Evolutionary conservation across 2,329 filamentous ascomycete species (phyloP), one percentile per base, ranked within the genome.

Genomic region (Penicillium sp.): DNA sequence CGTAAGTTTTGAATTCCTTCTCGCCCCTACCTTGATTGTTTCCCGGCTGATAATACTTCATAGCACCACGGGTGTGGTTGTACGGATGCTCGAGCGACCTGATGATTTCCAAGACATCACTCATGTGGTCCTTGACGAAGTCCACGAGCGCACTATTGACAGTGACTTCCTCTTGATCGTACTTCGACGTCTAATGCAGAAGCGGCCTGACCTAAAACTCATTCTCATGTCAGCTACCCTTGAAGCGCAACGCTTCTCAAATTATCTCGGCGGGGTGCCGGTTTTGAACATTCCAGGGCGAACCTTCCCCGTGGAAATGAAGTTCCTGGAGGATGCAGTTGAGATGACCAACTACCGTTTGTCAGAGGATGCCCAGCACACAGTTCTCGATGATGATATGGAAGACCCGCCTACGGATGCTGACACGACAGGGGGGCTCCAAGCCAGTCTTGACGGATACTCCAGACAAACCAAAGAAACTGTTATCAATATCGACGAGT

Each of bases 191-290:
- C 78, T 99, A 4, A 82, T 97, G 76, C 71, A 82, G 29, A 83
- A 84, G 61, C 83, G 93, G 50, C 87, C 87, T 57, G 89, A 96
- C 60, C 79, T 99, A 47, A 97, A 96, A 73, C 88, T 99, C 18
- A 82, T 99, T 35, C 81, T 99, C 44, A 99, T 99, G 94, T 97
- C 93, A 61, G 94, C 94, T 10, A 99, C 94, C 0, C 91, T 99
- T 7, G 91, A 99, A 71, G 91, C 94, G 0, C 87, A 93, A 56
- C 86, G 87, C 14, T 97, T 99, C 70, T 97, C 94, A 0, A 84
- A 84, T 10, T 99, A 97, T 68, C 82, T 99, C 2, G 86, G 87
- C 51, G 85, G 86, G 4, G 93, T 93, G 1, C 93, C 93, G 0
- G 85, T 97, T 38, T 78, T 99, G 50, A 91, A 89, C 56, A 91